Evolutionary conservation across 306 rosid genomes (phyloP), one percentile per base, ranked within the genome.

Genomic region (Leucaena leucocephala): DNA sequence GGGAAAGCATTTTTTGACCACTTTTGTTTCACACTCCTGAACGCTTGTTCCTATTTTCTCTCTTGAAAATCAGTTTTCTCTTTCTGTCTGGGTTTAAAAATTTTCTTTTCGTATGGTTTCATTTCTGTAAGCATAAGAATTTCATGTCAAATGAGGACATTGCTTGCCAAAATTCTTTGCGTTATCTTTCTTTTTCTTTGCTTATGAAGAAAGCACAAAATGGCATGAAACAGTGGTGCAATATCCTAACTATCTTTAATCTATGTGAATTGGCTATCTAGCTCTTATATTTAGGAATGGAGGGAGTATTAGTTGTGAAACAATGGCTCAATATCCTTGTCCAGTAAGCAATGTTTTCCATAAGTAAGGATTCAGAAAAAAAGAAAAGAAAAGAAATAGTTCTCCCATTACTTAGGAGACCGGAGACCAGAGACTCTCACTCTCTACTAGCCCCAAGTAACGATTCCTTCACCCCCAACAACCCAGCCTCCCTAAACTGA

Each of bases 151-250:
- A 59, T 22, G 68, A 64, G 15, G 10, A 57, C 34, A 0, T 2
- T 64, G 22, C 46, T n/a, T 40, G 45, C 8, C 67, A 80, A 52
- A 72, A 45, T 34, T 80, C 44, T 63, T 64, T 62, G 34, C 58
- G n/a, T 69, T 52, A 62, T 75, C 17, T 35, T 38, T 59, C 68
- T 62, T 6, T 14, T 6, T 35, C 11, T 34, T 43, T 62, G 68
- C 42, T 62, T 14, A 15, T 5, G 9, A 8, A 7, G 68, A 35
- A 63, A 35, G 59, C 27, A 2, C n/a, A 54, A 54, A n/a, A 54
- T 54, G 59, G 19, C 16, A 62, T 62, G 42, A 6, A 11, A 34
- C 35, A 62, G 35, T 54, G 59, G n/a, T 54, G 59, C 27, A 27
- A 27, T 14, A 49, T 15, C 55, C 4, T 49, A 1, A 4, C 16